phyloP scores from a whole-genome alignment of 164 flowering plant genomes.

The Litsea cubeba region DNA sequence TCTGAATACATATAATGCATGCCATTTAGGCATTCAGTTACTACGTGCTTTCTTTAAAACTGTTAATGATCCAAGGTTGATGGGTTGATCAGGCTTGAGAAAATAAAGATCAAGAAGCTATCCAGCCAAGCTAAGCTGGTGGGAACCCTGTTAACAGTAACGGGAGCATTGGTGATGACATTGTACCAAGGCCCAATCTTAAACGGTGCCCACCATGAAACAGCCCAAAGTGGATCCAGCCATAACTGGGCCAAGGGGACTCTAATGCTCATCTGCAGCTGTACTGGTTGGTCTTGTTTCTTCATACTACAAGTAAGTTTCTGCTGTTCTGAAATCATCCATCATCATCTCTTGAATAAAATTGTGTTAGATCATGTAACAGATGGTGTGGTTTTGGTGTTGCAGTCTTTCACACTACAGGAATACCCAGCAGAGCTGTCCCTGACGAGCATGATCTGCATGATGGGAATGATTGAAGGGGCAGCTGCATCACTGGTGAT shows the following conservation, averaged over 20 bases:
- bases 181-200: slow-evolving; percentile 79
- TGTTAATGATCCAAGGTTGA: background rate
- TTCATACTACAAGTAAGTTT: slow-evolving; percentile 66
- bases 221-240: slow-evolving; percentile 1
- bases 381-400: background rate
- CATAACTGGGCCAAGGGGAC: slow-evolving; percentile 57
- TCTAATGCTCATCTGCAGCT: slow-evolving; percentile 47
- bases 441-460: slow-evolving; percentile 57
- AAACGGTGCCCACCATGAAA: slow-evolving; percentile 33
- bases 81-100: slow-evolving; percentile 54
- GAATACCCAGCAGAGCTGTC: slow-evolving; percentile 84
- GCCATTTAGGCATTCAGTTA: background rate
- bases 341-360: background rate
- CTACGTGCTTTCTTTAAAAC: background rate
- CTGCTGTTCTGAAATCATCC: background rate
- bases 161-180: slow-evolving; percentile 86
- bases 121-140: slow-evolving; percentile 62
- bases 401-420: slow-evolving; percentile 65
- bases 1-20: background rate
- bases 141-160: slow-evolving; percentile 59
- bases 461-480: slow-evolving; percentile 62
- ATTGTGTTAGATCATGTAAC: no score
- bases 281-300: slow-evolving; percentile 66
- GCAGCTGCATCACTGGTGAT: slow-evolving; percentile 49
- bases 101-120: slow-evolving; percentile 45